Percentiles rank a stretch among this genome's conserved stretches.
Conservation (phyloP, 1,284 basidiomycete genomes). For the Rhodotorula sp. region DNA sequence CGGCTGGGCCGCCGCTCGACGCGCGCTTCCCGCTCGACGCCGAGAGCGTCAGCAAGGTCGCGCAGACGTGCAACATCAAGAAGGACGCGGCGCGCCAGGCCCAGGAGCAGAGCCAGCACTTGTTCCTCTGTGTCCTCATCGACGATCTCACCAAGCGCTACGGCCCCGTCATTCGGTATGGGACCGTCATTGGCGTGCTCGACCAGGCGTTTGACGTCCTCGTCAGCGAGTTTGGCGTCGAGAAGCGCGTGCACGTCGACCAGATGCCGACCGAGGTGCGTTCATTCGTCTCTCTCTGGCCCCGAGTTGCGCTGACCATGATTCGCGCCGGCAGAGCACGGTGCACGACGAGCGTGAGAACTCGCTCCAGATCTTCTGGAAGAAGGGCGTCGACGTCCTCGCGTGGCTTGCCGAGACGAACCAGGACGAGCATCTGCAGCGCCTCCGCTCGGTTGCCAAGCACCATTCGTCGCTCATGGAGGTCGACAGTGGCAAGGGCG, state of each 20-base stretch:
- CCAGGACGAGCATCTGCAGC: conserved; percentile 58
- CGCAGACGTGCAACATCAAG: conserved; percentile 96
- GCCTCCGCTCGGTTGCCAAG: conserved; percentile 60
- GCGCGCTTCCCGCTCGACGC: conserved; percentile 94
- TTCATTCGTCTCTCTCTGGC: neutral
- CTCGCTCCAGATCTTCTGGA: conserved; percentile 77
- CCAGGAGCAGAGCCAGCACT: conserved; percentile 92
- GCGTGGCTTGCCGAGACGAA: conserved; percentile 90
- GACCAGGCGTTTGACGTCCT: conserved; percentile 94
- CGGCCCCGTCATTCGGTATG: conserved; percentile 90
- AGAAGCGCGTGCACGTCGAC: conserved; percentile 94
- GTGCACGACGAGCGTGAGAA: conserved; percentile 91
- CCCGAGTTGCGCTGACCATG: neutral
- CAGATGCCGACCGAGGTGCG: conserved; percentile 95
- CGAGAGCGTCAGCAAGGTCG: conserved; percentile 94
- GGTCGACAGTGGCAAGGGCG: conserved; percentile 79
- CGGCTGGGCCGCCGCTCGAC: conserved; percentile 53
- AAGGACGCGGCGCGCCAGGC: conserved; percentile 85
- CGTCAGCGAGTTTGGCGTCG: conserved; percentile 64
- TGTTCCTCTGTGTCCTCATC: conserved; percentile 92
- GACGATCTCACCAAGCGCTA: conserved; percentile 89
- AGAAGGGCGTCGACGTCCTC: conserved; percentile 70
- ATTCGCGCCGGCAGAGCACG: conserved; percentile 64
- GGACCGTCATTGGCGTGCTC: conserved; percentile 87
- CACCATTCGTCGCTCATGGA: conserved; percentile 89